Conservation (phyloP, 2,329 filamentous ascomycete genomes). For the Exophiala bonariae region DNA sequence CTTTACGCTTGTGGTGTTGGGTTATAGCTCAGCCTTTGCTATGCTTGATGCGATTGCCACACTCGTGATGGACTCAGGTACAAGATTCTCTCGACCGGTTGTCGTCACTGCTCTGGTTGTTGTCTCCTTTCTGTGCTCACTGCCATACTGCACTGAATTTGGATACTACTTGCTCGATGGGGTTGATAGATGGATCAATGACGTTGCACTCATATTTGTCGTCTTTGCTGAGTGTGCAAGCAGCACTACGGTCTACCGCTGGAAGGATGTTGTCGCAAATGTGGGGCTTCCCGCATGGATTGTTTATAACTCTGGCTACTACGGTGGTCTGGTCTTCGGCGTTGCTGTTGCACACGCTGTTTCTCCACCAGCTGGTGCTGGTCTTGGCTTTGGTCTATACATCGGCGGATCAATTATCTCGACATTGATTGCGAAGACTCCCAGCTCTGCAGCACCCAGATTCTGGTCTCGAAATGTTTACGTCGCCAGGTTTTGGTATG, state of each 20-base stretch:
- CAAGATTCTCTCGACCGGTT: constrained; percentile 46
- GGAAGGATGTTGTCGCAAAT: constrained; percentile 53
- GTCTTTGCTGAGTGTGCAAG: constrained; percentile 57
- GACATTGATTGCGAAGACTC: constrained; percentile 43
- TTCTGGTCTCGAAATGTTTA: constrained; percentile 44
- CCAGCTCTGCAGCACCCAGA: constrained; percentile 41
- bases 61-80: constrained; percentile 54
- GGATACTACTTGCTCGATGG: constrained; percentile 58
- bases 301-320: constrained; percentile 56
- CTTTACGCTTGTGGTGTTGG: constrained; percentile 59
- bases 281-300: constrained; percentile 49
- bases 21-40: constrained; percentile 60
- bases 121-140: constrained; percentile 54
- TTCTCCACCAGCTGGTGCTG: constrained; percentile 46
- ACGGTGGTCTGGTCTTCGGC: constrained; percentile 54
- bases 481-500: constrained; percentile 51
- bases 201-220: constrained; percentile 58
- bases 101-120: constrained; percentile 53
- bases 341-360: constrained; percentile 52
- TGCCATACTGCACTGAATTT: constrained; percentile 60
- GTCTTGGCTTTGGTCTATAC: constrained; percentile 55
- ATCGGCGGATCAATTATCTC: constrained; percentile 43
- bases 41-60: constrained; percentile 61
- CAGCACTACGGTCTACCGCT: constrained; percentile 58
- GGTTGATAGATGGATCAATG: constrained; percentile 58